A percentile compares a stretch with the other conserved stretches of the same genome.
phyloP scores from a whole-genome alignment of 1,284 basidiomycete genomes.

The Hymenochaete sp. region DNA sequence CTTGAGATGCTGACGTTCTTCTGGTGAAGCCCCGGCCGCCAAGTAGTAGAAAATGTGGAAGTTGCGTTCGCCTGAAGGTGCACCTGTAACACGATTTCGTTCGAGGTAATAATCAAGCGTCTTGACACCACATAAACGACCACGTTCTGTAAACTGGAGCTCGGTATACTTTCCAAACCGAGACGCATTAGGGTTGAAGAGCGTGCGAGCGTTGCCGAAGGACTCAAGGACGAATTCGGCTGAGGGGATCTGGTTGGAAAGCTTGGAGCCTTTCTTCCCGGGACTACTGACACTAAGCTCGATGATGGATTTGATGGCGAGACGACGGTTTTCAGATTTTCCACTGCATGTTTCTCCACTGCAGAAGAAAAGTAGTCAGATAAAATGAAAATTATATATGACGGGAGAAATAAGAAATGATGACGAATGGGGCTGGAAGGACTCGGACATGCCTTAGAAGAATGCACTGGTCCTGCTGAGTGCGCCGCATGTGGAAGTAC shows the following conservation, averaged over 20 bases:
- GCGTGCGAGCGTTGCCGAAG: slow-evolving; percentile 84
- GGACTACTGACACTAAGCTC: slow-evolving; percentile 82
- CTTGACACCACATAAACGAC: slow-evolving; percentile 84
- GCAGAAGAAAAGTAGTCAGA: slow-evolving; percentile 11
- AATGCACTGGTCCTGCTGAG: slow-evolving; percentile 87
- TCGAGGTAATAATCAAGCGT: slow-evolving; percentile 97
- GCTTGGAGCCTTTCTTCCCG: slow-evolving; percentile 91
- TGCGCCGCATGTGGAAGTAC: slow-evolving; percentile 95
- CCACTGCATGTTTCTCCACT: slow-evolving; percentile 92
- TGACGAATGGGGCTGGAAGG: not conserved
- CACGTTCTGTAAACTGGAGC: slow-evolving; percentile 87
- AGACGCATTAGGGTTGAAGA: slow-evolving; percentile 87
- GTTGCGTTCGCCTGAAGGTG: slow-evolving; percentile 82
- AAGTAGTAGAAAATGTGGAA: slow-evolving; percentile 98
- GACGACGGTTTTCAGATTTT: slow-evolving; percentile 83
- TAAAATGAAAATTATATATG: slow-evolving; percentile 6
- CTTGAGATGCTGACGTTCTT: slow-evolving; percentile 83
- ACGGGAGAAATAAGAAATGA: slow-evolving; percentile 3
- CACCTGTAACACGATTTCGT: slow-evolving; percentile 72
- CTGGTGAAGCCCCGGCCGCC: slow-evolving; percentile 78
- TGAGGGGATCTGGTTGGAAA: slow-evolving; percentile 79
- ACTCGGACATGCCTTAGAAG: slow-evolving; percentile 61
- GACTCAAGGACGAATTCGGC: slow-evolving; percentile 93
- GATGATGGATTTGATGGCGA: slow-evolving; percentile 86
- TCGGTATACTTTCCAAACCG: slow-evolving; percentile 92